Base-by-base conservation (phyloP, 2,329 filamentous ascomycete genomes). In the Claviceps humidiphila region DNA sequence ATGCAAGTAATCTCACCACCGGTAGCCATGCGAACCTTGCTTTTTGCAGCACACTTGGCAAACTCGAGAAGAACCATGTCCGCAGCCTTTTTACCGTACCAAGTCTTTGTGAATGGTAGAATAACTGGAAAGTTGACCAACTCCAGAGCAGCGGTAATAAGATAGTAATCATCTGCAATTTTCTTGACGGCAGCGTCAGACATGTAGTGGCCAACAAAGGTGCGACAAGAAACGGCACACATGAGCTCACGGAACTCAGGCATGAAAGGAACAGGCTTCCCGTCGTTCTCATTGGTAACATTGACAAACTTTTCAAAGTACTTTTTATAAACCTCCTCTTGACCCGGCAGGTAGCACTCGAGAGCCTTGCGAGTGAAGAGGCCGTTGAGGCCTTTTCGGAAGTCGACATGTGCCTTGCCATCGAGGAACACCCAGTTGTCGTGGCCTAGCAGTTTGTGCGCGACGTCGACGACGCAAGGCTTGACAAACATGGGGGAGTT, bases 111-210 rank as follows among this genome's bases (percentile, higher is more conserved):
- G 75, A 81, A 97, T 41, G 91, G 91, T 42, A 97, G 71, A 66
- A 97, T 96, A 71, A 97, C 86, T 54, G 93, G 91, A 75, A 97
- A 95, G 75, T 97, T 97, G 75, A 98, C 93, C 47, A 97, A 80
- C 70, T 98, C 93, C 59, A 97, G 80, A 22, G 93, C 93, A 53
- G 87, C 91, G 14, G 93, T 97, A 66, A 97, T 95, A 58, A 91
- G 80, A 71, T 95, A 97, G 74, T 95, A 98, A 71, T 97, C 90
- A 69, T 95, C 86, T 56, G 91, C 86, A 58, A 97, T 93, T 75
- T 87, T 90, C 78, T 94, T 91, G 63, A 97, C 84, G 48, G 86
- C 82, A 66, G 89, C 86, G 54, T 95, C 87, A 46, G 85, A 83
- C 69, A 96, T 91, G 73, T 97, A 97, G 74, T 95, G 84, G 43